Conservation (phyloP, 2,329 filamentous ascomycete genomes). For the Beauveria sp. region DNA sequence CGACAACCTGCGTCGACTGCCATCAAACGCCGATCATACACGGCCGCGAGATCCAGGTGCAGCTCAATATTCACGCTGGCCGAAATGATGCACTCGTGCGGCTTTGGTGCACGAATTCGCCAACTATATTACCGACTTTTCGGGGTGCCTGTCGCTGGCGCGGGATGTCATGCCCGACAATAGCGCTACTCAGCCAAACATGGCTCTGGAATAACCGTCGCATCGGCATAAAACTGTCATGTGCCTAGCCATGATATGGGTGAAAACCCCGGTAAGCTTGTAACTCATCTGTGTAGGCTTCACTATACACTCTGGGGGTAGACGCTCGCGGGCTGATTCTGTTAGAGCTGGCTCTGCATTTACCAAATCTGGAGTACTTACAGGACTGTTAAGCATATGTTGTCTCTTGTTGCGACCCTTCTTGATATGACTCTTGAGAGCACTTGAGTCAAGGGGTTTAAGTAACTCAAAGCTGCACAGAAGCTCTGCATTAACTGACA, state of each 20-base stretch:
- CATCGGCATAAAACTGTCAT: not conserved
- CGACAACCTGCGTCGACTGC: constrained; percentile 1
- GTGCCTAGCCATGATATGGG: not conserved
- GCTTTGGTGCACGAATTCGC: not conserved
- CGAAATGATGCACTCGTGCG: constrained; percentile 2
- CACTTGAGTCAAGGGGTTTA: constrained; percentile 91
- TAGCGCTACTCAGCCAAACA: not conserved
- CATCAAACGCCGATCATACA: constrained; percentile 5
- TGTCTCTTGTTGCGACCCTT: constrained; percentile 92
- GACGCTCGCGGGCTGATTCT: constrained; percentile 42
- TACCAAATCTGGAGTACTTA: constrained; percentile 41
- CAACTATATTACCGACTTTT: not conserved
- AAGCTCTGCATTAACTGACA: constrained; percentile 91
- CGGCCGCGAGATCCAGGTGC: not conserved
- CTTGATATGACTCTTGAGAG: constrained; percentile 97
- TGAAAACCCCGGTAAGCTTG: not conserved
- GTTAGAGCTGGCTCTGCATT: not conserved
- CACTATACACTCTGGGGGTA: constrained; percentile 48
- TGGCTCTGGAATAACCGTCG: not conserved
- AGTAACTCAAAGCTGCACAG: constrained; percentile 95
- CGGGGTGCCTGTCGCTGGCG: not conserved
- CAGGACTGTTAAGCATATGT: constrained; percentile 91
- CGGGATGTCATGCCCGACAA: not conserved
- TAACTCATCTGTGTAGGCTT: not conserved
- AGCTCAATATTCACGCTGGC: not conserved